Evolutionary conservation across 78 protist species (phyloP).

Genomic region (Dictyostelium intermedium): DNA sequence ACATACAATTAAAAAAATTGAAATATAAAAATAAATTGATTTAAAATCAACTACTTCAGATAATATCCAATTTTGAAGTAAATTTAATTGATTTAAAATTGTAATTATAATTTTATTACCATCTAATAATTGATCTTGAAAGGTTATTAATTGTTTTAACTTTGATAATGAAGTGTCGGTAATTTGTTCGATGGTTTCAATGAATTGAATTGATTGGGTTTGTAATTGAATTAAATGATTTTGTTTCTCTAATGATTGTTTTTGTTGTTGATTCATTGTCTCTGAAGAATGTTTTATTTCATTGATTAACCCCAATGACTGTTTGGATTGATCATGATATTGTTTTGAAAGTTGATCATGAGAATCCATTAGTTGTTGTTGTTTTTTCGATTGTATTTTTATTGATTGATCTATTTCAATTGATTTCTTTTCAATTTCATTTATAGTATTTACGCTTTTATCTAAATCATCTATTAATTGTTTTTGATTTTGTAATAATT

Average conservation of each 20-base stretch:
- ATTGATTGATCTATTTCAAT: not conserved
- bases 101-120: conserved; percentile 20
- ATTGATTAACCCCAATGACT: conserved; percentile 8
- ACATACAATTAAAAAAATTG: conserved; percentile 11
- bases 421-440: not conserved
- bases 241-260: conserved; percentile 53
- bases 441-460: not conserved
- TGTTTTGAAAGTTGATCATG: conserved; percentile 12
- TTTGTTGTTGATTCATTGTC: not conserved
- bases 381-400: not conserved
- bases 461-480: not conserved
- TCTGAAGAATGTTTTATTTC: conserved; percentile 29
- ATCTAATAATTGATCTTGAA: conserved; percentile 33
- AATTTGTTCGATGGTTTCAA: not conserved
- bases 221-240: conserved; percentile 10
- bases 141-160: not conserved
- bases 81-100: conserved; percentile 30
- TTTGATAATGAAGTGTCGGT: conserved; percentile 8
- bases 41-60: conserved; percentile 60
- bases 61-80: conserved; percentile 15
- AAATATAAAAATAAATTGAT: conserved; percentile 33
- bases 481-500: not conserved
- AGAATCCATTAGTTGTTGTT: not conserved
- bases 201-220: conserved; percentile 2
- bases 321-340: conserved; percentile 5